A percentile compares a stretch with the other conserved stretches of the same genome.
These are phyloP conservation scores for Candida mesenterica DNA, from an alignment of 1,139 yeast species.

Conservation along the genomic window DNA sequence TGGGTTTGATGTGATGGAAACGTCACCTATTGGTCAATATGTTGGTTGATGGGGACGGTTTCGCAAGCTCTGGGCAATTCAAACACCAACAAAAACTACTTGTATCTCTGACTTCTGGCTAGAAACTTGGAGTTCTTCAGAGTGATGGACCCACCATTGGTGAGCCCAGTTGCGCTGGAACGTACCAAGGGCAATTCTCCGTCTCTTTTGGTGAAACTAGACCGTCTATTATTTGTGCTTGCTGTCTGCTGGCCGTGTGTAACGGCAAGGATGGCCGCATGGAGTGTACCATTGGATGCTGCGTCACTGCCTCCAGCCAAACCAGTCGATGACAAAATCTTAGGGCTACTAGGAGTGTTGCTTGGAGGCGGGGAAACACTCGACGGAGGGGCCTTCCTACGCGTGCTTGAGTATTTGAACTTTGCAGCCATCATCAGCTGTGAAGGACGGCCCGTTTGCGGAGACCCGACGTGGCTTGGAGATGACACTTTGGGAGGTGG, in stretches of 20 bases:
- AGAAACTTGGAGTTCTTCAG: constrained; percentile 43
- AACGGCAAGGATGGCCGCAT: constrained; percentile 49
- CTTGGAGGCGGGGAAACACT: constrained; percentile 11
- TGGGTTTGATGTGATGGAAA: too few species aligned
- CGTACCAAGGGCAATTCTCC: background rate
- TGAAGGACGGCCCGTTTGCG: constrained; percentile 4
- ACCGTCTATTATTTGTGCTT: constrained; percentile 29
- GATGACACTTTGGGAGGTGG: constrained; percentile 1
- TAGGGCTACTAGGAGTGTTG: constrained; percentile 17
- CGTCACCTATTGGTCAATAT: too few species aligned
- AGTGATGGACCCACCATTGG: constrained; percentile 20
- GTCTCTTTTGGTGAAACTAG: constrained; percentile 37
- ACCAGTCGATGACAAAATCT: constrained; percentile 33
- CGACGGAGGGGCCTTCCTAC: constrained; percentile 43
- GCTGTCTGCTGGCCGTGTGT: constrained; percentile 29
- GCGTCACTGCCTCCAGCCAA: constrained; percentile 17
- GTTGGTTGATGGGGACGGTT: too few species aligned
- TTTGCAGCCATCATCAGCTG: constrained; percentile 15
- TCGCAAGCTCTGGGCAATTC: too few species aligned
- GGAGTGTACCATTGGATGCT: constrained; percentile 30
- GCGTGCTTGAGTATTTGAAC: constrained; percentile 17
- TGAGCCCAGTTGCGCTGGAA: background rate
- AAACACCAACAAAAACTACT: too few species aligned
- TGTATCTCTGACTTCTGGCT: constrained; percentile 43
- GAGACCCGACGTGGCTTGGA: constrained; percentile 1